Evolutionary conservation across 768 basidiomycete genomes (phyloP), one percentile per base, ranked within the genome.

Genomic region (Amanita phalloides): DNA sequence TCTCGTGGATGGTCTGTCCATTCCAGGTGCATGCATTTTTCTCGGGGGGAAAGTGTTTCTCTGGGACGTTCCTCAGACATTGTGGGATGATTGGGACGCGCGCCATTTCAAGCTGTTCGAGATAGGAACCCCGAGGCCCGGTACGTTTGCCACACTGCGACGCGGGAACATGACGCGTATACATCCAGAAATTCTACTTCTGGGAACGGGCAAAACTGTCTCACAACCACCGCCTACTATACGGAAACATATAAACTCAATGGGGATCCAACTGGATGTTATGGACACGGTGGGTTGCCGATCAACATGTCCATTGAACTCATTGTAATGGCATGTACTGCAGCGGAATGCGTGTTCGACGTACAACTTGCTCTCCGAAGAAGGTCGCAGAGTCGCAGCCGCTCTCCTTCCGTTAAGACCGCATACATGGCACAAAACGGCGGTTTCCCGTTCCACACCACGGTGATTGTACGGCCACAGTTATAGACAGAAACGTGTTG

Each of bases 311-410:
- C 26, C 13, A 36, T 26, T 46, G 35, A 47, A 41, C 4, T 13
- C 33, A 2, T 33, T 21, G 20, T 21, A 30, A 30, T 42, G 14
- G 38, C 43, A 30, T n/a, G 4, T 17, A n/a, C 39, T 4, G 17
- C 51, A 88, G 93, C 73, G 90, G 60, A 96, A 94, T 62, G 95
- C 94, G 14, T 93, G 90, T 59, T 86, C 94, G 25, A 97, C 95
- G 0, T 99, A 93, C 66, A 97, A 99, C 65, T 64, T 99, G 21
- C 74, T 99, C 43, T 68, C 86, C 0, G 95, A 99, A 64, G 95
- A 99, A 68, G 95, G 95, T 6, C 74, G 95, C 48, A 82, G 86
- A 23, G 90, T 97, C 10, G 90, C 92, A 37, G 93, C 90, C 11
- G 94, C 93, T 2, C 66, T 96, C n/a, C 71, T 94, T 17, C 92